These are phyloP conservation scores for Haematococcus sp. DNA, from an alignment of 139 green algal genomes.

Conservation along the genomic window DNA sequence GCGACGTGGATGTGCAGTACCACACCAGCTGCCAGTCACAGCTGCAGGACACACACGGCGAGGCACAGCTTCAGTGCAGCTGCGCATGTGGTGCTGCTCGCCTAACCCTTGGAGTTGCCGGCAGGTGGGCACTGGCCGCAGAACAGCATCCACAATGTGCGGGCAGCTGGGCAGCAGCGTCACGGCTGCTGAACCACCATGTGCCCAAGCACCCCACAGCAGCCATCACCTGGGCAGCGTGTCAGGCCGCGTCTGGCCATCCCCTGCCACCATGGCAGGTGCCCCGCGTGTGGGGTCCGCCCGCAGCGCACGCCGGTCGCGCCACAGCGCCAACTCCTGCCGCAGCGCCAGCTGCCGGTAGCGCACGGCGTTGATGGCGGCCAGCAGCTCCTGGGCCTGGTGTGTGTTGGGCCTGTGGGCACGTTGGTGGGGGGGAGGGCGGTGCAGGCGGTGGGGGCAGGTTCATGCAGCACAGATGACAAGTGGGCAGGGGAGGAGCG, in stretches of 20 bases:
- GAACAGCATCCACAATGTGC: no score
- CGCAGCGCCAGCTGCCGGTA: conserved; percentile 28
- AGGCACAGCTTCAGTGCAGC: neutral
- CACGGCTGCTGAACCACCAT: no score
- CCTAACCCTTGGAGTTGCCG: no score
- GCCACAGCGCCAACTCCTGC: neutral
- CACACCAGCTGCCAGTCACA: conserved; percentile 21
- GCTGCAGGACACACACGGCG: neutral
- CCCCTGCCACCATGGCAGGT: no score
- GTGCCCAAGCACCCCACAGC: no score
- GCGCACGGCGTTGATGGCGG: conserved; percentile 27
- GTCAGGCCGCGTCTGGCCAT: conserved; percentile 12
- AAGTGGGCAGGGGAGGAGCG: neutral
- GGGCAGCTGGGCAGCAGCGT: no score
- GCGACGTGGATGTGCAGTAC: neutral
- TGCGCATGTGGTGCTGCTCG: no score
- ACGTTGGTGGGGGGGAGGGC: no score
- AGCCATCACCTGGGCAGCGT: neutral
- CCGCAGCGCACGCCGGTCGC: conserved; percentile 13
- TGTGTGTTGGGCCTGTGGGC: conserved; percentile 33
- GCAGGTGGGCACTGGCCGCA: no score
- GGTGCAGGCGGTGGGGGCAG: neutral
- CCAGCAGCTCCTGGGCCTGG: conserved; percentile 55
- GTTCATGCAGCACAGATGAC: no score
- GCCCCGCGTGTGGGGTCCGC: conserved; percentile 8